Conservation (phyloP, 768 basidiomycete species). For the Steccherinum ochraceum region DNA sequence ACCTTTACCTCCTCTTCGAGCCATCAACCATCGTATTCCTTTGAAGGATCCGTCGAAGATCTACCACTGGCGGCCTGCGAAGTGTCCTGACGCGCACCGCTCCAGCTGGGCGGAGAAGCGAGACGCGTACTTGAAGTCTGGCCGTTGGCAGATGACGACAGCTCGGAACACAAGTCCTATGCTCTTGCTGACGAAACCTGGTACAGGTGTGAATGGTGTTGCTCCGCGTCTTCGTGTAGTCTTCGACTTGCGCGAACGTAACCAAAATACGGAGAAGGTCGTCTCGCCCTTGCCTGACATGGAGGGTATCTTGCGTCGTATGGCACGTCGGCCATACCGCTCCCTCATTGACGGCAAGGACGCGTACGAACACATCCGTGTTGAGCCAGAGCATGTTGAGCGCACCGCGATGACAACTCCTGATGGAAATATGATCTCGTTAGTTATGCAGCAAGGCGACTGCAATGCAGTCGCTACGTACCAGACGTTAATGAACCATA, state of each 20-base stretch:
- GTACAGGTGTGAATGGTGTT: slow-evolving; percentile 15
- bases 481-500: slow-evolving; percentile 37
- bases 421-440: slow-evolving; percentile 35
- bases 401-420: slow-evolving; percentile 21
- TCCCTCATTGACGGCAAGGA: slow-evolving; percentile 25
- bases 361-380: slow-evolving; percentile 26
- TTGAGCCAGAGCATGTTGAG: slow-evolving; percentile 19
- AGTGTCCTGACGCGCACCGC: slow-evolving; percentile 28
- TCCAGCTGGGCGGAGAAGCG: slow-evolving; percentile 22
- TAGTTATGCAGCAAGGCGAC: slow-evolving; percentile 31
- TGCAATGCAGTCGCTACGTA: slow-evolving; percentile 32
- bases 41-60: slow-evolving; percentile 1
- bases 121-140: slow-evolving; percentile 23
- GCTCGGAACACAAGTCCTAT: slow-evolving; percentile 26
- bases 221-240: slow-evolving; percentile 14
- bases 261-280: slow-evolving; percentile 25
- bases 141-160: slow-evolving; percentile 24
- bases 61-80: slow-evolving; percentile 1
- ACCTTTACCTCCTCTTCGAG: slow-evolving; percentile 6
- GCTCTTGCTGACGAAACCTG: slow-evolving; percentile 26
- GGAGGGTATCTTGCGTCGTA: slow-evolving; percentile 19
- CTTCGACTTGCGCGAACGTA: slow-evolving; percentile 24
- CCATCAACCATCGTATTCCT: slow-evolving; percentile 7
- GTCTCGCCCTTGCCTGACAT: slow-evolving; percentile 23
- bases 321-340: slow-evolving; percentile 13